These are phyloP conservation scores for Wilhelminamyces savonicus DNA, from an alignment of 805 yeast species.

Conservation along the genomic window DNA sequence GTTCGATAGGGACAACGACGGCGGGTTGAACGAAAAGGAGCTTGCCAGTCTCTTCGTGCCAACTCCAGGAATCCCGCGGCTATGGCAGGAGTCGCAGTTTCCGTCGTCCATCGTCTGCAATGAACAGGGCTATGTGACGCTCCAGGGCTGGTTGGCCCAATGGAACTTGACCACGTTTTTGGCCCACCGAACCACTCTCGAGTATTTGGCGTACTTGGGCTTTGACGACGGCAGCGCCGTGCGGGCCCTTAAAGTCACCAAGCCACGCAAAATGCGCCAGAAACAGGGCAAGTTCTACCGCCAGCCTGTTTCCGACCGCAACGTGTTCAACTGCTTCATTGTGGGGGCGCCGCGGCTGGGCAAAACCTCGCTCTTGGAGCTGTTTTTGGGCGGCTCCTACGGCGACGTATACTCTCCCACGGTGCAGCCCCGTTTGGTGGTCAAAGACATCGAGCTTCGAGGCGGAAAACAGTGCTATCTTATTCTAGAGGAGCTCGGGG, in stretches of 20 bases:
- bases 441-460: constrained; percentile 84
- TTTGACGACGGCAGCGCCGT: constrained; percentile 49
- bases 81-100: constrained; percentile 82
- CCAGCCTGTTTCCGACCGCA: constrained; percentile 68
- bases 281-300: constrained; percentile 60
- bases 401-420: constrained; percentile 76
- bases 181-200: constrained; percentile 77
- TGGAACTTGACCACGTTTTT: constrained; percentile 96
- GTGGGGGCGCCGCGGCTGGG: constrained; percentile 86
- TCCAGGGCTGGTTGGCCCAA: constrained; percentile 98
- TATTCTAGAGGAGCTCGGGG: constrained; percentile 86
- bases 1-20: constrained; percentile 94
- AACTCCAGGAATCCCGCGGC: constrained; percentile 86
- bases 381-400: constrained; percentile 70
- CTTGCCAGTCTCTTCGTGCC: constrained; percentile 67
- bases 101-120: constrained; percentile 87
- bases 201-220: constrained; percentile 86
- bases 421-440: constrained; percentile 72
- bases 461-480: constrained; percentile 96
- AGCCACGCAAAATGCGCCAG: constrained; percentile 67
- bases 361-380: constrained; percentile 75
- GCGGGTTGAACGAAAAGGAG: constrained; percentile 80
- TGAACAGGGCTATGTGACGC: constrained; percentile 81
- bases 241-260: constrained; percentile 67
- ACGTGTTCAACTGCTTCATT: constrained; percentile 86